Base-by-base conservation (phyloP, 208 protist genomes). In the Trypanosoma conorhini region DNA sequence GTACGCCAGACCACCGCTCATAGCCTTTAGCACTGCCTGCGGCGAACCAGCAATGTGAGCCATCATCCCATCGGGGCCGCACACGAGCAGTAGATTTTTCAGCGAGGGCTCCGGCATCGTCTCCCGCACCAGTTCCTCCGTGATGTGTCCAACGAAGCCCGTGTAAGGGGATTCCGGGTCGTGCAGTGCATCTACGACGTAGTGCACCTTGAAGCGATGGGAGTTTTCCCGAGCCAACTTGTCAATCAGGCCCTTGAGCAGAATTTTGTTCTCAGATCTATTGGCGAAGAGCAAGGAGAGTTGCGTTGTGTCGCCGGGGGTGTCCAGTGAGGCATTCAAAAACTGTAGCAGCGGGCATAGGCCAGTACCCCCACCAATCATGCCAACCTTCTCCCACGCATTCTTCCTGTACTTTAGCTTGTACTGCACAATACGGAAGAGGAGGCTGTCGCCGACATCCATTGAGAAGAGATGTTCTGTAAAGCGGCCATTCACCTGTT, bases 281-380 rank as follows among this genome's bases (percentile, higher is more conserved):
- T 97, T 98, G 71, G 88, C 93, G 67, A 94, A 98, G 1, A 98
- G 67, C 40, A 97, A 70, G 38, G 57, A 81, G 15, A 98, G 51
- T 80, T 93, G 87, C 17, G 92, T 97, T 40, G 70, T 88, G 81
- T 97, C 93, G 17, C 87, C 77, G 26, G 80, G 79, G 24, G 77
- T 90, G 48, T 96, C 88, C 31, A 96, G 77, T 38, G 91, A 88
- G 70, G 86, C 90, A 56, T 89, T 83, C 63, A 95, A 82, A 70
- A 98, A 91, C 82, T 98, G 96, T 40, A 97, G 77, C 68, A 97
- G 89, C 3, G 96, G 94, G 67, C 93, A 97, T 51, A 98, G 82
- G 42, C 96, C 96, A 2, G 96, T 96, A 70, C 94, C 94, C 58
- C 92, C 94, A 46, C 80, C 85, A 80, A 98, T 94, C 79, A 98